Percentiles rank a stretch among this genome's conserved stretches.
phyloP scores from a whole-genome alignment of 169 alveolate genomes.

The Eimeria sp. region DNA sequence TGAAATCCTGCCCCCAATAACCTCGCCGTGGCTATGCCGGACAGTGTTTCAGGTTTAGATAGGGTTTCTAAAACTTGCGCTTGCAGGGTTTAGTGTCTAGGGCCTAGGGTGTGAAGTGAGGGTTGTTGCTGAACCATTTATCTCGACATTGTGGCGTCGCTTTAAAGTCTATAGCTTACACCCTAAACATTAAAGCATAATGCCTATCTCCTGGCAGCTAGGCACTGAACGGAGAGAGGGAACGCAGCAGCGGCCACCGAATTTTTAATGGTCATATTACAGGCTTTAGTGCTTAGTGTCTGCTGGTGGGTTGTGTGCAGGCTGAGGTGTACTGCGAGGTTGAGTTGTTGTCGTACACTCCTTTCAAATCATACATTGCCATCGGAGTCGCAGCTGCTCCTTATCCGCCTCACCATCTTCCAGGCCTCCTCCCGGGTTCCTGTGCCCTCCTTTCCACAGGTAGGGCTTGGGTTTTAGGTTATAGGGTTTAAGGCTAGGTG shows the following conservation, averaged over 20 bases:
- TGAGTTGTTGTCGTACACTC: constrained; percentile 51
- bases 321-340: constrained; percentile 79
- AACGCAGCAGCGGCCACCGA: too few relatives aligned
- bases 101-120: background rate
- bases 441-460: constrained; percentile 75
- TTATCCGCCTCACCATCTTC: constrained; percentile 66
- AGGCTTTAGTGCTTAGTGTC: too few relatives aligned
- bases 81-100: background rate
- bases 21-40: too few relatives aligned
- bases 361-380: constrained; percentile 32
- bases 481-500: background rate
- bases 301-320: constrained; percentile 2
- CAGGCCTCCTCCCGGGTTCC: constrained; percentile 67
- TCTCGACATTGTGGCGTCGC: background rate
- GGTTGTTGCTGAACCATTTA: background rate
- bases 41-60: background rate
- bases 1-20: too few relatives aligned
- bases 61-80: too few relatives aligned
- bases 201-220: background rate
- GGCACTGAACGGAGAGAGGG: background rate
- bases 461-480: constrained; percentile 18
- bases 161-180: background rate
- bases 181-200: background rate
- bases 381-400: constrained; percentile 76
- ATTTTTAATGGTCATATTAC: background rate